phyloP scores from a whole-genome alignment of 768 basidiomycete species.

The Pisolithus tinctorius region DNA sequence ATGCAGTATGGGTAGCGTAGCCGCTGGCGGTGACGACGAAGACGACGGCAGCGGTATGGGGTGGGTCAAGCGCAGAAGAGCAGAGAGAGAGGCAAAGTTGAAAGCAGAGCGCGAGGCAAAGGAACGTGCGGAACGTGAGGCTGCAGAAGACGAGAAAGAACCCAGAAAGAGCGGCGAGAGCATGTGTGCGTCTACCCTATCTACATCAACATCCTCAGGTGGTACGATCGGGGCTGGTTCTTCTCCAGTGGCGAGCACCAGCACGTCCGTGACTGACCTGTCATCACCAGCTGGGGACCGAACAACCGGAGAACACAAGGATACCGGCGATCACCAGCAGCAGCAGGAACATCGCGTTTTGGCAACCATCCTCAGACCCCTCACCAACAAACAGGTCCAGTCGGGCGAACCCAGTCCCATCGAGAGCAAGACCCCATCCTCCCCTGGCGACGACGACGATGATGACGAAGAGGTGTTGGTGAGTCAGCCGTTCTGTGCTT shows the following conservation, averaged over 20 bases:
- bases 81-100: slow-evolving; percentile 44
- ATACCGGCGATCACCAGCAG: not conserved
- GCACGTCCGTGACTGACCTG: slow-evolving; percentile 1
- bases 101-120: slow-evolving; percentile 15
- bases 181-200: slow-evolving; percentile 17
- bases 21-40: slow-evolving; percentile 33
- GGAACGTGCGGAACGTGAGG: slow-evolving; percentile 14
- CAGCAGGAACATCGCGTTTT: not conserved
- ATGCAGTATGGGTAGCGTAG: slow-evolving; percentile 24
- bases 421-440: not conserved
- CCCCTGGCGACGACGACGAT: slow-evolving; percentile 8
- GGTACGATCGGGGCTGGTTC: slow-evolving; percentile 1
- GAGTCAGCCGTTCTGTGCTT: not conserved
- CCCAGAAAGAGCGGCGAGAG: slow-evolving; percentile 10
- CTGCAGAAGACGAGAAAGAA: slow-evolving; percentile 16
- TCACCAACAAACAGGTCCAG: not conserved
- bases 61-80: slow-evolving; percentile 66
- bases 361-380: not conserved
- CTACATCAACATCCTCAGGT: slow-evolving; percentile 18
- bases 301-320: not conserved
- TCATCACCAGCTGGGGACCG: not conserved
- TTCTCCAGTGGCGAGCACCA: not conserved
- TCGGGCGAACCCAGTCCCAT: not conserved
- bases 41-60: slow-evolving; percentile 86
- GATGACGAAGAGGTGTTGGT: slow-evolving; percentile 10